These are phyloP conservation scores for Funneliformis geosporum DNA, from an alignment of 192 early-diverging fungal genomes.

Conservation along the genomic window DNA sequence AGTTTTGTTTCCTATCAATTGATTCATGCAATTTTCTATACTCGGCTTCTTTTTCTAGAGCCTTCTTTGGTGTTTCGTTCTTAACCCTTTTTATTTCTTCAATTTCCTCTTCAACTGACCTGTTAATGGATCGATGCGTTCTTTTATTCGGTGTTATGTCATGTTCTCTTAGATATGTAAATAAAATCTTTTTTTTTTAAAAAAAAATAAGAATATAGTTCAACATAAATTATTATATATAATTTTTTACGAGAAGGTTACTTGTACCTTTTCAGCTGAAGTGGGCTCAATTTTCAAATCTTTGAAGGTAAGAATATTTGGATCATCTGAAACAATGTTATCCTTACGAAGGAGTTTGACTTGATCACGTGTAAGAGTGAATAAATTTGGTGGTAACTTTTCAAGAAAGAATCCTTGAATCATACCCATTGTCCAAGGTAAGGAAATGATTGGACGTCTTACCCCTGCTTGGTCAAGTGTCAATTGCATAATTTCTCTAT, in stretches of 20 bases:
- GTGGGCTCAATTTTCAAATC: slow-evolving; percentile 36
- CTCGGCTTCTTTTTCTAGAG: not conserved
- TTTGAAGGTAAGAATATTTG: slow-evolving; percentile 16
- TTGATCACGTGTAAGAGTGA: slow-evolving; percentile 40
- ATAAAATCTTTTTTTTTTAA: not conserved
- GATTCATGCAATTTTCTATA: not conserved
- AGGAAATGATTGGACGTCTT: slow-evolving; percentile 36
- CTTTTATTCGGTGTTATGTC: not conserved
- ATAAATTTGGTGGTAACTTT: slow-evolving; percentile 39
- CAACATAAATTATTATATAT: no score
- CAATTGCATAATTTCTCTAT: slow-evolving; percentile 37
- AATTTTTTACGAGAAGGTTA: no score
- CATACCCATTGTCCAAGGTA: slow-evolving; percentile 34
- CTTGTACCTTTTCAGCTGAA: slow-evolving; percentile 35
- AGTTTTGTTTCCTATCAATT: not conserved
- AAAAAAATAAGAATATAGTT: not conserved
- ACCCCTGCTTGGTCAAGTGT: slow-evolving; percentile 33
- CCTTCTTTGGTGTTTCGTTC: not conserved
- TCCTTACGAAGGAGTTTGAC: slow-evolving; percentile 35
- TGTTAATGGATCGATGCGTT: not conserved
- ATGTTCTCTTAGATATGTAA: not conserved
- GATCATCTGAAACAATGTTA: slow-evolving; percentile 30
- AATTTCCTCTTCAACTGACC: not conserved
- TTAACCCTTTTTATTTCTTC: not conserved
- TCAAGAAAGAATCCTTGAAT: slow-evolving; percentile 39